phyloP scores from a whole-genome alignment of 768 basidiomycete genomes.

The Lentinula detonsa region DNA sequence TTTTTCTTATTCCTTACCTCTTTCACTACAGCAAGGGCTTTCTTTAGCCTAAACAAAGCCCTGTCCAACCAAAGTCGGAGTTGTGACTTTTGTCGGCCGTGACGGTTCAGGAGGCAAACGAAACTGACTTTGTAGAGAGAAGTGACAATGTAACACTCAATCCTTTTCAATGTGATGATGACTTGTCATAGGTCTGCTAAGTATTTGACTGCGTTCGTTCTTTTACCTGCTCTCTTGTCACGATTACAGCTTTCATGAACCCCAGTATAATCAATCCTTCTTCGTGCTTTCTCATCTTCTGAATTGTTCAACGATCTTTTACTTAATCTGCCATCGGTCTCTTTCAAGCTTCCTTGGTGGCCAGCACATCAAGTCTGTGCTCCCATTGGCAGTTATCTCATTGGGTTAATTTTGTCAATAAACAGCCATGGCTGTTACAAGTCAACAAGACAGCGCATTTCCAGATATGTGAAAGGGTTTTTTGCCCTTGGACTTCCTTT shows the following conservation, averaged over 20 bases:
- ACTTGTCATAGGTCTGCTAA: background rate
- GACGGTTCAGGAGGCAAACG: background rate
- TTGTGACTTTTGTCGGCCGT: background rate
- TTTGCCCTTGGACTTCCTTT: too few relatives aligned
- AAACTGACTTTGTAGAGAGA: background rate
- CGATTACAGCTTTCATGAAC: background rate
- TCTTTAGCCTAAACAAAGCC: too few relatives aligned
- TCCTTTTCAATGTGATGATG: background rate
- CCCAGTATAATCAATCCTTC: constrained; percentile 5
- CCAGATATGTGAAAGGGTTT: too few relatives aligned
- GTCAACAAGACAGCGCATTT: too few relatives aligned
- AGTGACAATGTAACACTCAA: background rate
- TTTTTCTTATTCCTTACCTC: too few relatives aligned
- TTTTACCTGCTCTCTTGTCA: constrained; percentile 1
- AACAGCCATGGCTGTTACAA: too few relatives aligned
- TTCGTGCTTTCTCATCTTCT: constrained; percentile 2
- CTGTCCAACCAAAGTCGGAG: background rate
- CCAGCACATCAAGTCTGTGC: background rate
- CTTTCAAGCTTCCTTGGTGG: background rate
- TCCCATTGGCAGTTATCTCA: background rate
- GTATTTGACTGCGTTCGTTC: background rate
- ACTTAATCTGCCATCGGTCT: background rate
- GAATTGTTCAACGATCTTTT: background rate
- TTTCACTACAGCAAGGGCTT: too few relatives aligned
- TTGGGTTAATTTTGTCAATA: background rate